Conservation (phyloP, 208 protist species). For the Leishmania turanica region DNA sequence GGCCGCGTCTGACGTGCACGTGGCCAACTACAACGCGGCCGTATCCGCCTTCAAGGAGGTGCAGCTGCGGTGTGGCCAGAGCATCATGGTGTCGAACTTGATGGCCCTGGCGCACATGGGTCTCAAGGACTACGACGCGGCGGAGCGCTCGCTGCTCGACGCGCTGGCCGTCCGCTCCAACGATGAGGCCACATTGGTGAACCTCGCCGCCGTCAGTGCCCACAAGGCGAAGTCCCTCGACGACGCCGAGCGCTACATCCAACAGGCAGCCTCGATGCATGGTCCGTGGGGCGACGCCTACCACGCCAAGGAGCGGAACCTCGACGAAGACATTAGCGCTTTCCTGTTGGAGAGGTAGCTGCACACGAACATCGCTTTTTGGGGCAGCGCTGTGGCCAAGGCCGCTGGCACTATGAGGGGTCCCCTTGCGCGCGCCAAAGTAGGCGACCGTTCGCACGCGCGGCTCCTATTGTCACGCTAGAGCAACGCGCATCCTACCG, state of each 20-base stretch:
- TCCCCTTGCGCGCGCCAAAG: neutral
- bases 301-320: constrained; percentile 23
- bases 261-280: constrained; percentile 40
- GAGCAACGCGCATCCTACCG: neutral
- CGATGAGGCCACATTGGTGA: constrained; percentile 79
- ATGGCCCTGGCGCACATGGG: constrained; percentile 77
- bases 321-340: constrained; percentile 57
- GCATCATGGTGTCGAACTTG: constrained; percentile 75
- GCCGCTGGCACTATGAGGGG: neutral
- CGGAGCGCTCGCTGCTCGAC: constrained; percentile 76
- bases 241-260: constrained; percentile 55
- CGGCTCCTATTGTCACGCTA: neutral
- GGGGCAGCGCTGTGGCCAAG: neutral
- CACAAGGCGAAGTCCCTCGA: constrained; percentile 60
- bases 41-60: constrained; percentile 81
- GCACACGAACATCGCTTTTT: no score
- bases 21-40: constrained; percentile 43
- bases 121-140: constrained; percentile 59
- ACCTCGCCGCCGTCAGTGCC: constrained; percentile 67
- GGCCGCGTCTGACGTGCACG: constrained; percentile 35
- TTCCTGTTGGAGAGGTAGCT: constrained; percentile 35
- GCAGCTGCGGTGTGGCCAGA: constrained; percentile 66
- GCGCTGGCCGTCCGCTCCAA: constrained; percentile 65
- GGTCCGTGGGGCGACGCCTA: constrained; percentile 51
- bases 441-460: neutral